These are phyloP conservation scores for Setaria italica DNA, from an alignment of 202 grass and related monocot species.

Conservation along the genomic window DNA sequence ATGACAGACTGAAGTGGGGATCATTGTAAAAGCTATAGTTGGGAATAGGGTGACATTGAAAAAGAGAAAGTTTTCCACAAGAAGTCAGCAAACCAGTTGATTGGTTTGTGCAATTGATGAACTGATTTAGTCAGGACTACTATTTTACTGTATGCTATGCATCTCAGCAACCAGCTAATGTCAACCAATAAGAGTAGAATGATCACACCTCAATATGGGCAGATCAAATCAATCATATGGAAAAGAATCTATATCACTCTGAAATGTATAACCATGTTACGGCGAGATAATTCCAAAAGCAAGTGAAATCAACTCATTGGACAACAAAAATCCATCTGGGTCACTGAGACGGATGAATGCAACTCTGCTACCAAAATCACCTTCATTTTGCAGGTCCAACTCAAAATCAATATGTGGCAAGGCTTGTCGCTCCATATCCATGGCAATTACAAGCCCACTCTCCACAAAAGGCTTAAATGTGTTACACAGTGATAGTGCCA, in stretches of 20 bases:
- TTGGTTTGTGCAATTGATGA: neutral
- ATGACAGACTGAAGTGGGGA: neutral
- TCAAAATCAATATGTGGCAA: constrained; percentile 52
- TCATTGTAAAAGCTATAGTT: neutral
- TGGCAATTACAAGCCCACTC: constrained; percentile 65
- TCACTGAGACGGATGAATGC: constrained; percentile 79
- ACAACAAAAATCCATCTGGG: constrained; percentile 85
- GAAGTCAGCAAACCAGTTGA: neutral
- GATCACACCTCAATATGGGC: constrained; percentile 8
- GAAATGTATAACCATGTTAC: constrained; percentile 30
- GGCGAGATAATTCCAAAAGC: constrained; percentile 84
- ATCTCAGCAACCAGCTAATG: neutral
- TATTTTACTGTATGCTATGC: neutral
- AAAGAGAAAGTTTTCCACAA: neutral
- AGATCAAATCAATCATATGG: constrained; percentile 11
- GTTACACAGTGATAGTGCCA: constrained; percentile 55
- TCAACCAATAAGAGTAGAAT: neutral
- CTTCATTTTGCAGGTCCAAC: constrained; percentile 43
- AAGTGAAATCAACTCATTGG: constrained; percentile 88
- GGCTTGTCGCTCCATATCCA: constrained; percentile 49
- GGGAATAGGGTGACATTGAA: neutral
- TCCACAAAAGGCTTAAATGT: constrained; percentile 70
- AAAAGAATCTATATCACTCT: neutral
- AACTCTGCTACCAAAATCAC: constrained; percentile 50
- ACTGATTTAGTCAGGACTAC: neutral